Evolutionary conservation across 148 eudicot species (phyloP).

Genomic region (Silene latifolia): DNA sequence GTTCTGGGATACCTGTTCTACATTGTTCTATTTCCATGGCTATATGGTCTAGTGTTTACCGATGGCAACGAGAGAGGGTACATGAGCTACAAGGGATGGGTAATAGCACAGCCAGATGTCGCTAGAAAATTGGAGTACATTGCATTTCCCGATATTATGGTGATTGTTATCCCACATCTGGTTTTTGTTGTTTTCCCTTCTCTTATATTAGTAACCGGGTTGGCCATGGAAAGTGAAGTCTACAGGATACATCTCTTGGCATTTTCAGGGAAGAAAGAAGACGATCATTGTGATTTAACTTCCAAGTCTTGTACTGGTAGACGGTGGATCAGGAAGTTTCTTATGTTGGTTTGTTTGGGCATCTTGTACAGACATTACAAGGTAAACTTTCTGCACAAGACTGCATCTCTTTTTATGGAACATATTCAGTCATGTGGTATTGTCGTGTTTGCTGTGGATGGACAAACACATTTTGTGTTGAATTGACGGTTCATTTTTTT

Average conservation of each 20-base stretch:
- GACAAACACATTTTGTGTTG: too few relatives aligned
- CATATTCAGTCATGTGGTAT: neutral
- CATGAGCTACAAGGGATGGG: constrained; percentile 94
- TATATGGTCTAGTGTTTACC: constrained; percentile 60
- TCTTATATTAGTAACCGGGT: constrained; percentile 34
- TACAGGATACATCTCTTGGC: constrained; percentile 42
- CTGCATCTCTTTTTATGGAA: neutral
- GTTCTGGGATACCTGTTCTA: constrained; percentile 51
- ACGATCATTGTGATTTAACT: constrained; percentile 33
- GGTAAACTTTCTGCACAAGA: constrained; percentile 35
- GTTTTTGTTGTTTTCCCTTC: constrained; percentile 67
- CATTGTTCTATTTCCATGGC: constrained; percentile 76
- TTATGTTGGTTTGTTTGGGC: constrained; percentile 47
- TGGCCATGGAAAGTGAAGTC: constrained; percentile 62
- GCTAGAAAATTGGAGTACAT: constrained; percentile 39
- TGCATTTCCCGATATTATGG: constrained; percentile 86
- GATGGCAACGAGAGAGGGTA: constrained; percentile 53
- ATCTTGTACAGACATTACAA: constrained; percentile 69
- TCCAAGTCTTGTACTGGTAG: constrained; percentile 19
- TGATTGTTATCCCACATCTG: constrained; percentile 73
- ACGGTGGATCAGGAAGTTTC: constrained; percentile 55
- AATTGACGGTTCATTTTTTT: too few relatives aligned
- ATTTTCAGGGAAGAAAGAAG: constrained; percentile 68
- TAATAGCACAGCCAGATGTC: constrained; percentile 27
- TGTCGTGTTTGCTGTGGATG: too few relatives aligned